These are phyloP conservation scores for Penicillium taxi DNA, from an alignment of 495 filamentous ascomycete species.

Conservation along the genomic window DNA sequence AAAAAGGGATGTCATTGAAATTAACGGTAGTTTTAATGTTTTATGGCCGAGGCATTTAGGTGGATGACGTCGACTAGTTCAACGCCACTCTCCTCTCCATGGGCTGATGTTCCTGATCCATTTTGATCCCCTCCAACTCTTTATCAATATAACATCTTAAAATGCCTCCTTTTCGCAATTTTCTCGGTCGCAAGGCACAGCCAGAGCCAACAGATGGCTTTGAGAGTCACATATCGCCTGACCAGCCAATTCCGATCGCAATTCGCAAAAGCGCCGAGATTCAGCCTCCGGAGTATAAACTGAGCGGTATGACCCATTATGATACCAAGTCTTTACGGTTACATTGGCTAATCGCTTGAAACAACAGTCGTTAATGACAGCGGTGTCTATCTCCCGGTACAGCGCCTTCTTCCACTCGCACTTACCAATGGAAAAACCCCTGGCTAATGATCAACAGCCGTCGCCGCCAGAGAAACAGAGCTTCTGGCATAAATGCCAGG, in stretches of 20 bases:
- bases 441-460: conserved; percentile 49
- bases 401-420: conserved; percentile 9
- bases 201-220: conserved; percentile 35
- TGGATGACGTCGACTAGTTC: no score
- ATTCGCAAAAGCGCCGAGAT: conserved; percentile 49
- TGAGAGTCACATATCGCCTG: conserved; percentile 47
- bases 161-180: conserved; percentile 72
- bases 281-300: conserved; percentile 68
- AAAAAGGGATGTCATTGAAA: no score
- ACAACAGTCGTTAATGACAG: conserved; percentile 88
- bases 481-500: conserved; percentile 71
- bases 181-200: conserved; percentile 55
- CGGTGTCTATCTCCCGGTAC: conserved; percentile 91
- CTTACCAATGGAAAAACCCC: not conserved
- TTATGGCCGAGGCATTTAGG: no score
- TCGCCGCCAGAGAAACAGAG: conserved; percentile 81
- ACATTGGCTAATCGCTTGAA: not conserved
- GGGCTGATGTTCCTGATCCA: no score
- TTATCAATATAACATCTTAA: no score
- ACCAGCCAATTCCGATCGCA: conserved; percentile 43
- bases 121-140: no score
- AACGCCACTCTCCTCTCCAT: no score
- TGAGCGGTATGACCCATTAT: conserved; percentile 72
- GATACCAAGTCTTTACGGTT: not conserved
- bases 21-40: no score